phyloP scores from a whole-genome alignment of 768 basidiomycete genomes.

The Guyanaporus albipodus region DNA sequence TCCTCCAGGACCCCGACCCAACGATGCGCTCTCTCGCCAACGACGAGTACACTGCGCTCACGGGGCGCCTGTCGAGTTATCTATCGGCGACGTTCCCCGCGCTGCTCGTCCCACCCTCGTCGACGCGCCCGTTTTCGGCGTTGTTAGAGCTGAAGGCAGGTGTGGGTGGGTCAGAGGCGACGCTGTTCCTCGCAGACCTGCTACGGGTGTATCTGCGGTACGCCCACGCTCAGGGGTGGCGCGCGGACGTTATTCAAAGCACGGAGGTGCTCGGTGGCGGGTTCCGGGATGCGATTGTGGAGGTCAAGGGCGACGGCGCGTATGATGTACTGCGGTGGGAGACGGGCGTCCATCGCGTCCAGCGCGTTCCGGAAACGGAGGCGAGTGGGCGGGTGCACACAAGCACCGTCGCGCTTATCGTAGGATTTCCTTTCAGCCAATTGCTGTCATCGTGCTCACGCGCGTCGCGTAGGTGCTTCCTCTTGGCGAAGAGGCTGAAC shows the following conservation, averaged over 20 bases:
- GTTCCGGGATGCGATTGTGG: conserved; percentile 72
- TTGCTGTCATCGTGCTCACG: background rate
- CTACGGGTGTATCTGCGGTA: conserved; percentile 77
- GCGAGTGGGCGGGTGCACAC: conserved; percentile 86
- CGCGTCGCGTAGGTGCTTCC: conserved; percentile 76
- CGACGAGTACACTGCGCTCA: conserved; percentile 57
- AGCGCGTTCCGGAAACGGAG: conserved; percentile 90
- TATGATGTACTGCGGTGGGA: conserved; percentile 86
- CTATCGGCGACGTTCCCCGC: conserved; percentile 52
- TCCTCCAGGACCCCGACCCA: conserved; percentile 72
- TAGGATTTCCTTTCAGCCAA: conserved; percentile 34
- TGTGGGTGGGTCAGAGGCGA: conserved; percentile 87
- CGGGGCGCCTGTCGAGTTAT: conserved; percentile 25
- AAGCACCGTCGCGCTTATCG: conserved; percentile 84
- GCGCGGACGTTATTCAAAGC: conserved; percentile 52
- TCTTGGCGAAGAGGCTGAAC: conserved; percentile 61
- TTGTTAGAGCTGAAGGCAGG: conserved; percentile 90
- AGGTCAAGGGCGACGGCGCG: conserved; percentile 71
- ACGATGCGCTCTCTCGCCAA: conserved; percentile 69
- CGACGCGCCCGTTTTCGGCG: conserved; percentile 64
- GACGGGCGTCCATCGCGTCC: conserved; percentile 94
- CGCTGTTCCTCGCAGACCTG: conserved; percentile 75
- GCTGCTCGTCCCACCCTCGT: conserved; percentile 69
- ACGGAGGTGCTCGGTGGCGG: conserved; percentile 62
- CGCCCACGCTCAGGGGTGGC: conserved; percentile 57